Conservation (phyloP, 2,329 filamentous ascomycete genomes). For the Aspergillus sp. region DNA sequence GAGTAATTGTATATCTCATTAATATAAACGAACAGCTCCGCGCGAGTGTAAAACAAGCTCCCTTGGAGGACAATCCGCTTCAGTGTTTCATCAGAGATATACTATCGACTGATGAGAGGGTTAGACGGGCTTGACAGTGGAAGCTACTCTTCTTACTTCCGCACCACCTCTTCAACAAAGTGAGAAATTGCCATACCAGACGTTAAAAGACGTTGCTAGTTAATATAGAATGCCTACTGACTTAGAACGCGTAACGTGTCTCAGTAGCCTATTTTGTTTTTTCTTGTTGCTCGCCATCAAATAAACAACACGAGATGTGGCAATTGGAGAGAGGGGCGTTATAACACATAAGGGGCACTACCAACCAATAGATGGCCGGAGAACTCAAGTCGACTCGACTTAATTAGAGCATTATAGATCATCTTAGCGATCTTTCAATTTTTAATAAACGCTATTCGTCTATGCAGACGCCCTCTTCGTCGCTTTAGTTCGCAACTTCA, state of each 20-base stretch:
- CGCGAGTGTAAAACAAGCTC: not conserved
- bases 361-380: not conserved
- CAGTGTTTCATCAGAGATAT: not conserved
- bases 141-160: not conserved
- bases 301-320: not conserved
- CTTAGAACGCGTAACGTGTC: not conserved
- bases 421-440: not conserved
- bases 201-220: not conserved
- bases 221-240: not conserved
- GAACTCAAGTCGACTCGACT: not conserved
- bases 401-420: not conserved
- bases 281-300: not conserved
- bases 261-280: not conserved
- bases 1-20: too few species aligned
- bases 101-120: not conserved
- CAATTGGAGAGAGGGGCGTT: not conserved
- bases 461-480: not conserved
- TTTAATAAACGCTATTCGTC: not conserved
- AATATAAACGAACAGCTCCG: not conserved
- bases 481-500: constrained; percentile 3
- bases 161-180: not conserved
- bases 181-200: not conserved
- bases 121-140: not conserved
- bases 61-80: not conserved
- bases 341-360: not conserved